Evolutionary conservation across 768 basidiomycete genomes (phyloP).

Genomic region (Suillus luteus): DNA sequence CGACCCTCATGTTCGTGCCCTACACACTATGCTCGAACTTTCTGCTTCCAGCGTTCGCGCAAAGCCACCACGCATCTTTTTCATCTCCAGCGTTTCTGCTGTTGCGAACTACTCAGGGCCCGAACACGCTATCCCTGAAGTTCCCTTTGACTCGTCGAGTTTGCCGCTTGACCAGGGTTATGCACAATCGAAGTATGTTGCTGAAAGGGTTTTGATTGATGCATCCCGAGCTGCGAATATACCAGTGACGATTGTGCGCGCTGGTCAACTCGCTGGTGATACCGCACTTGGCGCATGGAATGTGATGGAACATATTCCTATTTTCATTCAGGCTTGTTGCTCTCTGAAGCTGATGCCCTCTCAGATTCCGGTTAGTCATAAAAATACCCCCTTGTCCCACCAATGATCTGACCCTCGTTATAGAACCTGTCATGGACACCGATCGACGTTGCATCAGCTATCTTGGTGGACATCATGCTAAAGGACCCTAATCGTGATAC

Average conservation of each 20-base stretch:
- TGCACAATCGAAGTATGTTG: constrained; percentile 1
- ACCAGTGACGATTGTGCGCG: neutral
- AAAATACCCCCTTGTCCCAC: neutral
- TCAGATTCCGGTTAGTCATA: neutral
- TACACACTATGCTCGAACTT: neutral
- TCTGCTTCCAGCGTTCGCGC: neutral
- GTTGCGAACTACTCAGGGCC: neutral
- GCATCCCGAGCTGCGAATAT: neutral
- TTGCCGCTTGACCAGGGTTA: neutral
- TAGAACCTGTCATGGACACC: neutral
- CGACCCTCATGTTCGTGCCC: neutral
- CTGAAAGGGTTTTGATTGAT: neutral
- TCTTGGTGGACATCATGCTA: neutral
- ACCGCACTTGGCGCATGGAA: neutral
- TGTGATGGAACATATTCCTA: neutral
- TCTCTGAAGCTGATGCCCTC: neutral
- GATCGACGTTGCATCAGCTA: neutral
- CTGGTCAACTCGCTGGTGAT: neutral
- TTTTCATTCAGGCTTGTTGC: neutral
- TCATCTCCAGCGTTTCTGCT: neutral
- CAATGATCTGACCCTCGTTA: neutral
- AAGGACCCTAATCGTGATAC: neutral
- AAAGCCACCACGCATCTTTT: neutral
- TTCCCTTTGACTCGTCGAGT: neutral
- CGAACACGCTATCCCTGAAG: neutral